Evolutionary conservation across 768 basidiomycete genomes (phyloP).

Genomic region (Phaffia tasmanica): DNA sequence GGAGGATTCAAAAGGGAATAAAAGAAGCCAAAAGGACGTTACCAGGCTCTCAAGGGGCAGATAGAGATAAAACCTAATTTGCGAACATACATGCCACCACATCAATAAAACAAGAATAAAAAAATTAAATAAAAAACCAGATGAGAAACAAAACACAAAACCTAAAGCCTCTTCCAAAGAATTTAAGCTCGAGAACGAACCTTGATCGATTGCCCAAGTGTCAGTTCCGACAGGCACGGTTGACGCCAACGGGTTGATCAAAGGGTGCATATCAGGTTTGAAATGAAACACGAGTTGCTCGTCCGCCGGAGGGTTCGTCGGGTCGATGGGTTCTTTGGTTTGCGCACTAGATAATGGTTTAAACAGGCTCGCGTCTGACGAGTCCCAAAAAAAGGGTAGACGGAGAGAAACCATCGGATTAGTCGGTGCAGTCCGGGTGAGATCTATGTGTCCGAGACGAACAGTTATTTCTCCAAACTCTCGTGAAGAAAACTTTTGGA

Average conservation of each 20-base stretch:
- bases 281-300: slow-evolving; percentile 11
- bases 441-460: neutral
- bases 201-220: neutral
- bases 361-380: slow-evolving; percentile 16
- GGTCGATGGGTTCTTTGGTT: neutral
- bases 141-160: neutral
- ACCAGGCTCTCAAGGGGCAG: slow-evolving; percentile 16
- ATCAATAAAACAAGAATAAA: neutral
- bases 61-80: slow-evolving; percentile 19
- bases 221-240: slow-evolving; percentile 18
- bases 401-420: neutral
- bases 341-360: slow-evolving; percentile 10
- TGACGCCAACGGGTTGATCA: slow-evolving; percentile 14
- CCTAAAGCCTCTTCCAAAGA: neutral
- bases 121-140: too few species aligned
- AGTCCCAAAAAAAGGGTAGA: neutral
- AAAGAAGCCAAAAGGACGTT: neutral
- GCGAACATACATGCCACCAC: neutral
- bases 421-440: neutral
- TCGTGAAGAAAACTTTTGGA: slow-evolving; percentile 18
- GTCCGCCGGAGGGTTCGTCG: neutral
- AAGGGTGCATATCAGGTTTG: slow-evolving; percentile 15
- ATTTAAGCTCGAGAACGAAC: neutral
- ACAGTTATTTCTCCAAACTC: slow-evolving; percentile 17
- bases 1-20: neutral